Evolutionary conservation across 768 basidiomycete genomes (phyloP), one percentile per base, ranked within the genome.

Genomic region (Gloeophyllum trabeum): DNA sequence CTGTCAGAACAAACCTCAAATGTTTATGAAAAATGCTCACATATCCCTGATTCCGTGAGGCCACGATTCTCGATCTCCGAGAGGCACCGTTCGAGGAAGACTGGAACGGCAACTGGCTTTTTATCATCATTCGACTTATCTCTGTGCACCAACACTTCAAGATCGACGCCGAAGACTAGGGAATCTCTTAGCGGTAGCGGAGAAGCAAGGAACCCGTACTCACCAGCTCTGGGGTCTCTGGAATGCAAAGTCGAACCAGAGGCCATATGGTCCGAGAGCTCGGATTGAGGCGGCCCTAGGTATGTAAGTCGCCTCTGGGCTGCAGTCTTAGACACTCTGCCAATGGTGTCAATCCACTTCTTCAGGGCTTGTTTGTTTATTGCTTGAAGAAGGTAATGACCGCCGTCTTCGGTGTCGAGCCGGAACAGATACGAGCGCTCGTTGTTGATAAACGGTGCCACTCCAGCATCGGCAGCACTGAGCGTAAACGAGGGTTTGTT

Each of bases 341-440:
- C 71, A 47, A 92, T 79, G 20, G 76, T 79, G 14, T 81, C 77
- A 41, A 88, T 68, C 89, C 89, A 92, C 50, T 70, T 77, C 42
- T 57, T 64, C 77, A 87, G 79, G 49, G 89, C 87, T 28, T 69
- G 66, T 55, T 71, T 76, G 50, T 71, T 77, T 25, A 74, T 58
- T 1, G 85, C 80, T 56, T 92, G 89, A 13, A 91, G 61, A 24
- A 89, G 58, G 52, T 87, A 88, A 52, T 81, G 81, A 0, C 85
- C 87, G 5, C 89, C 89, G 53, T 91, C 88, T 55, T 91, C 89
- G 1, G 87, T 85, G 52, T 85, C 78, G 35, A 92, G 66, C 53
- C 83, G 76, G 66, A 91, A 86, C 39, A 76, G 79, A 57, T 78
- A 91, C 37, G 88, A 85, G 36, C 88, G 71, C 47, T 87, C 81